These are phyloP conservation scores for Diaporthe batatas DNA, from an alignment of 2,329 filamentous ascomycete genomes.

Conservation along the genomic window DNA sequence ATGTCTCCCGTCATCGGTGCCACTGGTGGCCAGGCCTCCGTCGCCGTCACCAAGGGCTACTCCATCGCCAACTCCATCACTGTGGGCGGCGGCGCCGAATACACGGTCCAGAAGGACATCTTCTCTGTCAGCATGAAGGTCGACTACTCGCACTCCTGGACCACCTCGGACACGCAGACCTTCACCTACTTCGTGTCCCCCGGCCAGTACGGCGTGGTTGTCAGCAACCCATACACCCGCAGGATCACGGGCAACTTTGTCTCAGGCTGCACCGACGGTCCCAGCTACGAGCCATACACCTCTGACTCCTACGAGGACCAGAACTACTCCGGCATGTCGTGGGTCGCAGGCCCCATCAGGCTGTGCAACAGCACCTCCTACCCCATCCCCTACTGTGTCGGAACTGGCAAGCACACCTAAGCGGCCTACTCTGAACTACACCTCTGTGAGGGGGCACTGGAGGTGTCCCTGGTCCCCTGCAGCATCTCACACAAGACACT, in stretches of 20 bases:
- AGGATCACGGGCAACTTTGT: constrained; percentile 51
- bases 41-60: constrained; percentile 52
- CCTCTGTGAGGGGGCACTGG: background rate
- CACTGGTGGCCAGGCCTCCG: constrained; percentile 46
- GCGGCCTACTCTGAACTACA: background rate
- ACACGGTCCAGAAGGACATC: constrained; percentile 41
- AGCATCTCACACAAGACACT: constrained; percentile 15
- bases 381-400: constrained; percentile 54
- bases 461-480: background rate
- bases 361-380: constrained; percentile 54
- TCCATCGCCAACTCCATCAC: constrained; percentile 49
- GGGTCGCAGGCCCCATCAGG: constrained; percentile 56
- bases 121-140: constrained; percentile 46
- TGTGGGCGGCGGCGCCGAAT: background rate
- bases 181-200: constrained; percentile 51
- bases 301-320: constrained; percentile 52
- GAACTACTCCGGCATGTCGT: constrained; percentile 50
- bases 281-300: constrained; percentile 47
- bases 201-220: constrained; percentile 55
- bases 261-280: constrained; percentile 51
- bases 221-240: constrained; percentile 54
- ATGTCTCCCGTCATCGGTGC: constrained; percentile 53
- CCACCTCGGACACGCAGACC: constrained; percentile 48
- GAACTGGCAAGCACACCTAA: constrained; percentile 49
- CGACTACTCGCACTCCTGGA: constrained; percentile 49